These are phyloP conservation scores for Davidsoniella virescens DNA, from an alignment of 2,329 filamentous ascomycete genomes.

Conservation along the genomic window DNA sequence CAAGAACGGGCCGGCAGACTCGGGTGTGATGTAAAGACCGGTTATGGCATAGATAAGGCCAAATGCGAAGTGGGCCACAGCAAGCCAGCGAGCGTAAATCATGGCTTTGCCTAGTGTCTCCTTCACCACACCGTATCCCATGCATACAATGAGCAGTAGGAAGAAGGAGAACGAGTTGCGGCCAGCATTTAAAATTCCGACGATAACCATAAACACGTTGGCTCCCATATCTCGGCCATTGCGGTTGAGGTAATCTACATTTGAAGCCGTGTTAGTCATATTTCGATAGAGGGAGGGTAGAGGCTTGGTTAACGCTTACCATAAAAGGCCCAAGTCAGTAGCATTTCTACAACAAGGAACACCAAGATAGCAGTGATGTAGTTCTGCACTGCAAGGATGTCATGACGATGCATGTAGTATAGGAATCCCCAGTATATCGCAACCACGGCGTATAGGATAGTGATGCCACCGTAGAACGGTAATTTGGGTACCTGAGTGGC, in stretches of 20 bases:
- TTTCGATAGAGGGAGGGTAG: not conserved
- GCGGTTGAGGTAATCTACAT: constrained; percentile 75
- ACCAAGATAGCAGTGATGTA: constrained; percentile 95
- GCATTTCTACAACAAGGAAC: constrained; percentile 87
- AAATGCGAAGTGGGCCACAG: constrained; percentile 85
- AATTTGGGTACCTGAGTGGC: constrained; percentile 93
- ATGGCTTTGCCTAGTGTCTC: constrained; percentile 81
- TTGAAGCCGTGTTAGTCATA: constrained; percentile 19
- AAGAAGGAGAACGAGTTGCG: constrained; percentile 98
- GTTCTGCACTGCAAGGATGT: constrained; percentile 95
- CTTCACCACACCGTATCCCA: constrained; percentile 98
- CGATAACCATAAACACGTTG: constrained; percentile 75
- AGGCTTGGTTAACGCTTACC: constrained; percentile 29
- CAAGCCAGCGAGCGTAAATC: constrained; percentile 82
- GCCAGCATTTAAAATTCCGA: constrained; percentile 83
- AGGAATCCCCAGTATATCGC: constrained; percentile 82
- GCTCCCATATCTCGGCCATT: constrained; percentile 70
- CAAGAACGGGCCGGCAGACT: constrained; percentile 73
- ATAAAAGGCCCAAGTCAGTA: constrained; percentile 98
- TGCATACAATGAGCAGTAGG: constrained; percentile 90
- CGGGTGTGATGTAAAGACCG: constrained; percentile 74
- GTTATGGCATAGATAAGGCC: constrained; percentile 86
- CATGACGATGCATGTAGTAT: constrained; percentile 83
- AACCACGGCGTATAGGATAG: constrained; percentile 82
- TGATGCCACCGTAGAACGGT: constrained; percentile 89